Evolutionary conservation across 108 stramenopile genomes (phyloP).

Genomic region (Skeletonema potamos): DNA sequence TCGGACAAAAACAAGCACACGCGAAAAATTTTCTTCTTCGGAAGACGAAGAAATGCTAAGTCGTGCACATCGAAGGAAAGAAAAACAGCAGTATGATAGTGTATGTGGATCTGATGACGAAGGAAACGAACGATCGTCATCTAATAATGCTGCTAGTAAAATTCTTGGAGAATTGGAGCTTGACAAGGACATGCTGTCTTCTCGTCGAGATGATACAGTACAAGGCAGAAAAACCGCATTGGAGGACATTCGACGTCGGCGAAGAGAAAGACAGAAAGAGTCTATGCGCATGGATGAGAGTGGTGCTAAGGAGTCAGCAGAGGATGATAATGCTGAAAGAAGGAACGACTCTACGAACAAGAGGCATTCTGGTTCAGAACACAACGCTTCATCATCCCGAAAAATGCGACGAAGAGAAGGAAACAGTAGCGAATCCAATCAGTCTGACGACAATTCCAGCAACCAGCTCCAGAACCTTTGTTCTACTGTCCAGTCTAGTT

Average conservation of each 20-base stretch:
- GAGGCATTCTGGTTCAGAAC: not conserved
- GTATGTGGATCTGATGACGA: constrained; percentile 1
- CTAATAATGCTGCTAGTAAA: constrained; percentile 10
- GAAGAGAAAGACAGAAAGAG: constrained; percentile 7
- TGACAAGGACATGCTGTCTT: constrained; percentile 30
- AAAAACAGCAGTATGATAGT: constrained; percentile 1
- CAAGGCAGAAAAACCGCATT: constrained; percentile 28
- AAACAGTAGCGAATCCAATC: not conserved
- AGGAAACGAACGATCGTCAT: not conserved
- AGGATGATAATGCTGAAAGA: constrained; percentile 4
- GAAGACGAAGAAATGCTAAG: not conserved
- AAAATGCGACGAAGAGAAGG: not conserved
- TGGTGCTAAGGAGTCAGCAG: not conserved
- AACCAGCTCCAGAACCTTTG: not conserved
- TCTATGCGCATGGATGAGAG: constrained; percentile 5
- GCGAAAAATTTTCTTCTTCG: constrained; percentile 1
- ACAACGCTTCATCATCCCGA: not conserved
- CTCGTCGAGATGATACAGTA: constrained; percentile 5
- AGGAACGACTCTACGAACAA: not conserved
- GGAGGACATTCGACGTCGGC: constrained; percentile 39
- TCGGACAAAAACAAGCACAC: not conserved
- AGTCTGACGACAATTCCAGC: constrained; percentile 6
- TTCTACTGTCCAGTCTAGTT: not conserved
- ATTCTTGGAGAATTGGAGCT: constrained; percentile 40
- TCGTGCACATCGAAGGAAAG: not conserved